Conservation (phyloP, 768 basidiomycete genomes). For the Auriscalpium vulgare region DNA sequence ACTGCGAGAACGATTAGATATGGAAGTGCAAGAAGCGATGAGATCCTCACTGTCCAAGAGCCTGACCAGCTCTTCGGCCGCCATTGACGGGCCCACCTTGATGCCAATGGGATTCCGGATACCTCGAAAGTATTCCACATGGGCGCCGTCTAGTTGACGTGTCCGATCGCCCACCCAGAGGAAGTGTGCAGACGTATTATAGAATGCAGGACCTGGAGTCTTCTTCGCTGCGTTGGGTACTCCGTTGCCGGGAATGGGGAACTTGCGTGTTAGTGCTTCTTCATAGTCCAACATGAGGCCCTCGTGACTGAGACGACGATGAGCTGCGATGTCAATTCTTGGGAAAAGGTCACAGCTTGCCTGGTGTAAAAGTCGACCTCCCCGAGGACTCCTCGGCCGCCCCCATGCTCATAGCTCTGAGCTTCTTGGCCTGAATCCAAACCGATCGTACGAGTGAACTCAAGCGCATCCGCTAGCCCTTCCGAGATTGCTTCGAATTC, state of each 20-base stretch:
- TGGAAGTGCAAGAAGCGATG: neutral
- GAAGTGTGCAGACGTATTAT: constrained; percentile 92
- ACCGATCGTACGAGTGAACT: constrained; percentile 88
- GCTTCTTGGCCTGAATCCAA: constrained; percentile 43
- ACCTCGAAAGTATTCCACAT: constrained; percentile 92
- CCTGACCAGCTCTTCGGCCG: constrained; percentile 61
- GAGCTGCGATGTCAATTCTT: neutral
- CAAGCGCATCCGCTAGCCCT: constrained; percentile 82
- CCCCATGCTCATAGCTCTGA: constrained; percentile 58
- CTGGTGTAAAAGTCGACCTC: constrained; percentile 94
- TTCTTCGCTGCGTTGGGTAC: constrained; percentile 2
- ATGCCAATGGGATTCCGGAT: constrained; percentile 92
- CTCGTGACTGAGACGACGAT: constrained; percentile 56
- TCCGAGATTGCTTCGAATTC: constrained; percentile 85
- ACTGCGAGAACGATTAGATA: constrained; percentile 36
- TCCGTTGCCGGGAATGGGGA: constrained; percentile 31
- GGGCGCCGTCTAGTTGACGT: constrained; percentile 83
- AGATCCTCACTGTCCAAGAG: constrained; percentile 65
- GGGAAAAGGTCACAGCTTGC: constrained; percentile 29
- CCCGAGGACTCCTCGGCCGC: constrained; percentile 61
- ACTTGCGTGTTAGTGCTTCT: constrained; percentile 76
- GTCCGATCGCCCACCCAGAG: constrained; percentile 98
- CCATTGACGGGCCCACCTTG: constrained; percentile 92
- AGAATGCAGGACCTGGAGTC: constrained; percentile 38
- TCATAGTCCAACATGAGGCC: constrained; percentile 91